phyloP scores from a whole-genome alignment of 345 rosid genomes.

The Gossypium bickii region DNA sequence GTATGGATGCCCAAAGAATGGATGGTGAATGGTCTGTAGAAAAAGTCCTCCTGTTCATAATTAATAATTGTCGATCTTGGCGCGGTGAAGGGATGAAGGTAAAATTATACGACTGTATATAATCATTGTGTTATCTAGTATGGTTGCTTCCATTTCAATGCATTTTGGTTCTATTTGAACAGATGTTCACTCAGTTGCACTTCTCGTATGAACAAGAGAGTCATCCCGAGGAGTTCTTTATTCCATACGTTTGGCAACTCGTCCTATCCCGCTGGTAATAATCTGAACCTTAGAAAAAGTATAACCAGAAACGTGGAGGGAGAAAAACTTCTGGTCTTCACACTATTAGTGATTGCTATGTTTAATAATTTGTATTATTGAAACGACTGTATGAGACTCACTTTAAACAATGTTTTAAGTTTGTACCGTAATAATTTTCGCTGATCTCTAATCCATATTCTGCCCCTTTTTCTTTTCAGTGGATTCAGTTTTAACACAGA shows the following conservation, averaged over 20 bases:
- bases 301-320: background rate
- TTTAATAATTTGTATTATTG: background rate
- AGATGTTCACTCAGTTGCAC: slow-evolving; percentile 95
- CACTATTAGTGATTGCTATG: background rate
- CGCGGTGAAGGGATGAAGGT: slow-evolving; percentile 98
- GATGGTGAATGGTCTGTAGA: slow-evolving; percentile 98
- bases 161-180: slow-evolving; percentile 16
- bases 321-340: background rate
- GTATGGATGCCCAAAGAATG: slow-evolving; percentile 76
- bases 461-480: slow-evolving; percentile 32
- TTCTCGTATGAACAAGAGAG: slow-evolving; percentile 99
- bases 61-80: slow-evolving; percentile 80
- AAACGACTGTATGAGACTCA: background rate
- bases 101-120: background rate
- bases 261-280: slow-evolving; percentile 62
- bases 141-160: background rate
- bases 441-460: slow-evolving; percentile 8
- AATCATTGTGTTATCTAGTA: background rate
- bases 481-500: slow-evolving; percentile 63
- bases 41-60: slow-evolving; percentile 77
- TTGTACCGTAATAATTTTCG: background rate
- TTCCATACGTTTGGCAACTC: slow-evolving; percentile 89
- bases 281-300: slow-evolving; percentile 8
- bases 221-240: slow-evolving; percentile 94
- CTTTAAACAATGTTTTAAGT: background rate